Base-by-base conservation (phyloP, 2,329 filamentous ascomycete species). In the Sodiomyces alkalinus region DNA sequence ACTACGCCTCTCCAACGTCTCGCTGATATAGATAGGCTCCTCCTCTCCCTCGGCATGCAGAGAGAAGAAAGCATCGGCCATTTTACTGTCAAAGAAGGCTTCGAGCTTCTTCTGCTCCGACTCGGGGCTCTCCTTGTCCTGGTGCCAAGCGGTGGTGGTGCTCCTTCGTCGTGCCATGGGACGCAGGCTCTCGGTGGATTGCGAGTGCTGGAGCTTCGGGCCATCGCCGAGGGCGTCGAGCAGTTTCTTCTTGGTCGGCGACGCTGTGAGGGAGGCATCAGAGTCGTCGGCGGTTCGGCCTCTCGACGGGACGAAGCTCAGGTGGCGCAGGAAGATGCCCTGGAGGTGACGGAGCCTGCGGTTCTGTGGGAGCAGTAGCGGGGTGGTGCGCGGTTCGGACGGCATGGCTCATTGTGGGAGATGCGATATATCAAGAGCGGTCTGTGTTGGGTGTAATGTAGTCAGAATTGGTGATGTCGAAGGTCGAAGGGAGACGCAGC, bases 41-140 rank as follows among this genome's bases (percentile, higher is more conserved):
- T 64, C 53, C 28, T 72, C 53, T 4, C 56, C 68, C 2, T 68
- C 58, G 25, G 75, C 68, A 49, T 94, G 86, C 28, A 94, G 48
- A 3, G 82, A 80, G 51, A 92, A 90, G 63, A 92, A 94, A 11
- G 77, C 74, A 53, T 94, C 80, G n/a, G 77, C 82, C 53, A 90
- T 74, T 28, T 72, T 66, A 41, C 64, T 69, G 29, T 74, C 71
- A 17, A 80, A 70, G 6, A 81, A 67, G 39, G 75, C 65, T 49
- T 90, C 80, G 22, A 93, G 58, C 46, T 74, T 77, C 50, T 73
- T 74, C 57, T 93, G 85, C 30, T 83, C 52, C 16, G 58, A 54
- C 4, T 53, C 35, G 1, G 63, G 62, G 26, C 44, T 65, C n/a
- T n/a, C n/a, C n/a, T n/a, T n/a, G 10, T 52, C 50, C 23, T 56